Base-by-base conservation (phyloP, 805 yeast species). In the Debaryomyces castellii region DNA sequence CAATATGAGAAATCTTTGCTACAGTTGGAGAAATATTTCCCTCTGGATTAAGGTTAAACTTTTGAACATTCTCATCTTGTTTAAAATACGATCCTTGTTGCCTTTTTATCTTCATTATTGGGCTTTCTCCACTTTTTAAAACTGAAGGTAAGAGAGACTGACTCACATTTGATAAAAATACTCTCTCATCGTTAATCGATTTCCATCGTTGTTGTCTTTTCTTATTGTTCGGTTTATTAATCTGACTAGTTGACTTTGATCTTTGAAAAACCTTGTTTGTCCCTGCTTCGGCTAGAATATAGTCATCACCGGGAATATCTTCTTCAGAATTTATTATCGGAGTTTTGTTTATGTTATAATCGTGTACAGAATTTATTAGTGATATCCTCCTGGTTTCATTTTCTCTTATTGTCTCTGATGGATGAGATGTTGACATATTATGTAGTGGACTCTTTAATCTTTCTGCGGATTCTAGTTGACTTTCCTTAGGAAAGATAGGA, bases 101-200 rank as follows among this genome's bases (percentile, higher is more conserved):
- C 14, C 67, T 46, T 45, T 59, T 59, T 4, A 53, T 43, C 37
- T 58, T 57, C 55, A 63, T 51, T 1, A 66, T 66, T 0, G 65
- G 68, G 39, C 68, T 63, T 40, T 62, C 67, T 2, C 69, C 65
- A 18, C 51, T 57, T 45, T 58, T 63, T 24, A 68, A 51, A 1
- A 68, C 71, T 2, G 72, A 52, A 6, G 73, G 73, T 17, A 68
- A 50, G 20, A 68, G 53, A 5, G 57, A 53, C 43, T 65, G 65
- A 50, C 60, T 61, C 9, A 68, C 60, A 18, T 59, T 58, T n/a
- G 57, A 47, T 11, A 68, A 43, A 39, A 64, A 64, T 4, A 47
- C 43, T 38, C 58, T 60, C 43, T 68, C 73, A 43, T 62, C 60
- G 37, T 64, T 48, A 1, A 66, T 56, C 2, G 64, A 60, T 33